phyloP scores from a whole-genome alignment of 2,329 filamentous ascomycete species.

The Neurospora sp. region DNA sequence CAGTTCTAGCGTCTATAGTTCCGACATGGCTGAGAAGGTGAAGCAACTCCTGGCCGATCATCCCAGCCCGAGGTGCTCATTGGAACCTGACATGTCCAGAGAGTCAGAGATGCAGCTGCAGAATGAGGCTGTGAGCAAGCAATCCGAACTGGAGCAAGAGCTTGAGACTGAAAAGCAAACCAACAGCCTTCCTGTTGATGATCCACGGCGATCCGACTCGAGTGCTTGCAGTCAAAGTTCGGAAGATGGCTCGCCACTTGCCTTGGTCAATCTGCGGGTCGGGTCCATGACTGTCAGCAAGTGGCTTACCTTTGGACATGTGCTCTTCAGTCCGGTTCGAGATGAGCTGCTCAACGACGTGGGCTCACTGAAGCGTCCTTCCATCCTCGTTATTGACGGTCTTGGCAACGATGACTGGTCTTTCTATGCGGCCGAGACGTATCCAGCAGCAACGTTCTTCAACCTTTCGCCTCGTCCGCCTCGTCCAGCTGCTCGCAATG shows the following conservation, averaged over 20 bases:
- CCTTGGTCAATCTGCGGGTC: conserved; percentile 66
- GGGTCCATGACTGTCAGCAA: conserved; percentile 80
- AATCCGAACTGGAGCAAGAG: conserved; percentile 9
- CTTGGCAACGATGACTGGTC: conserved; percentile 86
- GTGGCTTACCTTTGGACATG: conserved; percentile 77
- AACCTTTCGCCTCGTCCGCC: conserved; percentile 56
- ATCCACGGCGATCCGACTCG: conserved; percentile 31
- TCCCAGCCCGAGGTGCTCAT: conserved; percentile 32
- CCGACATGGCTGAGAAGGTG: conserved; percentile 43
- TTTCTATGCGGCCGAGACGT: conserved; percentile 74
- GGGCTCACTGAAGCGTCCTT: conserved; percentile 43
- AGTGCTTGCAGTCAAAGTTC: conserved; percentile 37
- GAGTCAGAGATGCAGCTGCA: conserved; percentile 30
- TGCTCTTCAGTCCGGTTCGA: conserved; percentile 70
- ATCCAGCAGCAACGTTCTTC: conserved; percentile 64
- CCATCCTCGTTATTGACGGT: conserved; percentile 69
- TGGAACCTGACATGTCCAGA: conserved; percentile 32
- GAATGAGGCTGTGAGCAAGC: conserved; percentile 13
- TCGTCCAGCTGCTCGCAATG: conserved; percentile 33
- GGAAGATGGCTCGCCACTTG: conserved; percentile 51
- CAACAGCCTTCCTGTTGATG: conserved; percentile 15
- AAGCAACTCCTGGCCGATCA: conserved; percentile 35
- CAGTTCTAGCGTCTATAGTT: conserved; percentile 43
- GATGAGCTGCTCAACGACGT: conserved; percentile 53
- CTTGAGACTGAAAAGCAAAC: conserved; percentile 7